These are phyloP conservation scores for Exophiala xenobiotica DNA, from an alignment of 2,329 filamentous ascomycete genomes.

Conservation along the genomic window DNA sequence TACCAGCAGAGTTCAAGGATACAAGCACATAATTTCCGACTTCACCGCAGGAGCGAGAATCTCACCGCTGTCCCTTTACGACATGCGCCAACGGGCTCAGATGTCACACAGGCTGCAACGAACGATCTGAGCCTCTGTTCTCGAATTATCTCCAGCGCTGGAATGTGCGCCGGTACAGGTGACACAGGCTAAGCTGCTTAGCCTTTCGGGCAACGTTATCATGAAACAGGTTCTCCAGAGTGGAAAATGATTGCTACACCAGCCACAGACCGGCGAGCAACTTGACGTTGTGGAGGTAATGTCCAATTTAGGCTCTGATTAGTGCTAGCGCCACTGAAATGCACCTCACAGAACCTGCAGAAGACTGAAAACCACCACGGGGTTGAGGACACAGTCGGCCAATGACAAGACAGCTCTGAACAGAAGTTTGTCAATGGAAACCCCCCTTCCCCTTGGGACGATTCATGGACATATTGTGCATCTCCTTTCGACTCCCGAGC, in stretches of 20 bases:
- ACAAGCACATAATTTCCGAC: background rate
- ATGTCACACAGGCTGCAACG: background rate
- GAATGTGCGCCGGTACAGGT: background rate
- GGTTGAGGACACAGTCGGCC: background rate
- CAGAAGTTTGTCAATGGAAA: too few species aligned
- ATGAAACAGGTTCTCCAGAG: background rate
- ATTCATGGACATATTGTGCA: too few species aligned
- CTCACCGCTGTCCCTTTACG: too few species aligned
- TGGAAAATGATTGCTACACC: background rate
- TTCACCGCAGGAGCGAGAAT: background rate
- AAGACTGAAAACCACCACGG: background rate
- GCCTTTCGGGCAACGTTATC: background rate
- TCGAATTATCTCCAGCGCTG: too few species aligned
- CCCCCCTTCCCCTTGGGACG: too few species aligned
- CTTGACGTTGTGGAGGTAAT: too few species aligned
- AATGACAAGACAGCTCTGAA: background rate
- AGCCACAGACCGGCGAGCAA: background rate
- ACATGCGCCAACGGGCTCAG: background rate
- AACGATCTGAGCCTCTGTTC: too few species aligned
- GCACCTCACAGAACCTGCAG: background rate
- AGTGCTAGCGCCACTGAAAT: too few species aligned
- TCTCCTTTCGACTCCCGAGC: too few species aligned
- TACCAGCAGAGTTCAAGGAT: background rate
- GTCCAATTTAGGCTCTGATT: too few species aligned
- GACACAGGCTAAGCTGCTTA: background rate